A percentile compares a stretch with the other conserved stretches of the same genome.
These are phyloP conservation scores for Catharanthus roseus DNA, from an alignment of 257 asterid species.

Conservation along the genomic window DNA sequence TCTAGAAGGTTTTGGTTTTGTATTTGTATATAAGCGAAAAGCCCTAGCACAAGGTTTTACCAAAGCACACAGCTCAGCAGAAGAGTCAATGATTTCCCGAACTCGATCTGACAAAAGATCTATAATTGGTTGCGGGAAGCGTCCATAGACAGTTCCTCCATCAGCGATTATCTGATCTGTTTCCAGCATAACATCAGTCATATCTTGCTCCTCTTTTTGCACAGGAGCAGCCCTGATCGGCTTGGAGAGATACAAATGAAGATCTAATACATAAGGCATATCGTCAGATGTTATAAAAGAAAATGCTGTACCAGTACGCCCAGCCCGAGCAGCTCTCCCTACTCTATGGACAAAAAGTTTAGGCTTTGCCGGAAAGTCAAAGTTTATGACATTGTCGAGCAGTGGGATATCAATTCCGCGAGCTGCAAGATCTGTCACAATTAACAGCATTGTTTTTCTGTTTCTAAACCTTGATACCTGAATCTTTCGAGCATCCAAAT, in stretches of 20 bases:
- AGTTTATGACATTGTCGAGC: constrained; percentile 89
- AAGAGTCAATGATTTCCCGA: constrained; percentile 69
- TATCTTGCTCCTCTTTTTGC: constrained; percentile 76
- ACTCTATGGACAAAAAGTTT: constrained; percentile 97
- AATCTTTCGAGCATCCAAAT: constrained; percentile 87
- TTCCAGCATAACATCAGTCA: constrained; percentile 52
- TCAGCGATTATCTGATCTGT: constrained; percentile 58
- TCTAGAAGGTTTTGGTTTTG: constrained; percentile 80
- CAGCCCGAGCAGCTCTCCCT: constrained; percentile 99
- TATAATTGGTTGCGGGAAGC: constrained; percentile 75
- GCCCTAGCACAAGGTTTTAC: constrained; percentile 63
- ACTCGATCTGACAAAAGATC: constrained; percentile 89
- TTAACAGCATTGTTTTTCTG: constrained; percentile 81
- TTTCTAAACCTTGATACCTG: constrained; percentile 73
- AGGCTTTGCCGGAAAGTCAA: constrained; percentile 87
- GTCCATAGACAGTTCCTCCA: constrained; percentile 87
- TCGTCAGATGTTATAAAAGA: constrained; percentile 84
- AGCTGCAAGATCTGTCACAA: constrained; percentile 99
- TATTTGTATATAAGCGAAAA: constrained; percentile 61
- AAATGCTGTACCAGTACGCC: constrained; percentile 83
- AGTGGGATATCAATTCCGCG: constrained; percentile 95
- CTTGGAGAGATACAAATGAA: constrained; percentile 89
- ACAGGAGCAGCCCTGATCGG: constrained; percentile 85
- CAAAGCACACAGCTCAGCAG: constrained; percentile 63
- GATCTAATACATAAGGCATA: constrained; percentile 81